Conservation (phyloP, 2,329 filamentous ascomycete species). For the Fusarium bulbicola region DNA sequence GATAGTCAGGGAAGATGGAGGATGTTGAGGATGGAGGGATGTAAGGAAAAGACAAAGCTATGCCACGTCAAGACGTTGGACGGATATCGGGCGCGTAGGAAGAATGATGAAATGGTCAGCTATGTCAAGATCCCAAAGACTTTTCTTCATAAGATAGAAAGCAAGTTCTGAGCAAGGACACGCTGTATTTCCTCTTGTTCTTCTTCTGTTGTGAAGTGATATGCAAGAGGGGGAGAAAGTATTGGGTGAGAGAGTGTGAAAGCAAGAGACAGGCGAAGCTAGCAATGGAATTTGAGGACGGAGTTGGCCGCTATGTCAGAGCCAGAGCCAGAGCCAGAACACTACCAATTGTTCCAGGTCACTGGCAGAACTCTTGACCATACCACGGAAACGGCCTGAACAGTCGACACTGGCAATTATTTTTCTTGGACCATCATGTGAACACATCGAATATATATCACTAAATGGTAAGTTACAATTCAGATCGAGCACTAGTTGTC, state of each 20-base stretch:
- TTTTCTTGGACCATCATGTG: background rate
- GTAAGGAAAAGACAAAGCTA: background rate
- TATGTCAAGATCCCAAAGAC: background rate
- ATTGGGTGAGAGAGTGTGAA: background rate
- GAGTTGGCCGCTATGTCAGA: background rate
- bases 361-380: background rate
- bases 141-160: background rate
- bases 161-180: background rate
- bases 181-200: background rate
- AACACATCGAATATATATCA: background rate
- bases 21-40: background rate
- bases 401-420: background rate
- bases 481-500: background rate
- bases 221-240: background rate
- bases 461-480: background rate
- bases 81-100: background rate
- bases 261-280: background rate
- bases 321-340: background rate
- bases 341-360: background rate
- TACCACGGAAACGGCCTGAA: background rate
- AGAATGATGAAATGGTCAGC: background rate
- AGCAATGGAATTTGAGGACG: background rate
- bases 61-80: background rate
- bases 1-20: background rate
- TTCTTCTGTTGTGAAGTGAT: background rate